Evolutionary conservation across 2,329 filamentous ascomycete genomes (phyloP).

Genomic region (Waltergamsia citrina): DNA sequence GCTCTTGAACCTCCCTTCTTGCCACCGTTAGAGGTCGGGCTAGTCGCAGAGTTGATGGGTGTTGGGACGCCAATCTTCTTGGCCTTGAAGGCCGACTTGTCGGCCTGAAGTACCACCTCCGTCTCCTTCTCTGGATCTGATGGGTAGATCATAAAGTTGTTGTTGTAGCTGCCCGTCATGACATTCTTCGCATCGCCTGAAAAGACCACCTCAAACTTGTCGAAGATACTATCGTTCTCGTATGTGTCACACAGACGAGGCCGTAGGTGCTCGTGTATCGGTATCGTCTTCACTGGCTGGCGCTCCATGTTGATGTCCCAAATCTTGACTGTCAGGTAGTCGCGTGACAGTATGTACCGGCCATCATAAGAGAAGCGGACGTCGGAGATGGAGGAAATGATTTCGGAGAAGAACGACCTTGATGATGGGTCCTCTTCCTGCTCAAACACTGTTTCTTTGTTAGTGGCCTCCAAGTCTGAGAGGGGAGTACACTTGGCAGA

Average conservation of each 20-base stretch:
- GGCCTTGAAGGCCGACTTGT: constrained; percentile 98
- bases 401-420: constrained; percentile 98
- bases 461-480: no score
- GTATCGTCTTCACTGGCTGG: constrained; percentile 95
- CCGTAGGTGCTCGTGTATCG: constrained; percentile 93
- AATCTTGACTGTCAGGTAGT: constrained; percentile 98
- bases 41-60: constrained; percentile 79
- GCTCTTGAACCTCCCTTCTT: constrained; percentile 88
- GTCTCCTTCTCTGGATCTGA: constrained; percentile 93
- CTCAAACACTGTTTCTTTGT: constrained; percentile 66
- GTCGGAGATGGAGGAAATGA: constrained; percentile 98
- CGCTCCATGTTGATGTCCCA: constrained; percentile 99
- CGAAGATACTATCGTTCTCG: constrained; percentile 98
- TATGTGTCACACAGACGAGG: constrained; percentile 95
- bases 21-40: constrained; percentile 56
- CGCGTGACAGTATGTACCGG: constrained; percentile 91
- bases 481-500: not conserved
- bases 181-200: constrained; percentile 97
- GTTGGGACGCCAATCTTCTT: constrained; percentile 99
- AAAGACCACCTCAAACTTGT: constrained; percentile 99
- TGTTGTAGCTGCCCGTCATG: constrained; percentile 99
- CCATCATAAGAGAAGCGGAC: constrained; percentile 96
- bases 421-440: constrained; percentile 96
- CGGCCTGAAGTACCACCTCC: constrained; percentile 92
- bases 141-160: constrained; percentile 99